phyloP scores from a whole-genome alignment of 2,329 filamentous ascomycete species.

The Elsinoe arachidis region DNA sequence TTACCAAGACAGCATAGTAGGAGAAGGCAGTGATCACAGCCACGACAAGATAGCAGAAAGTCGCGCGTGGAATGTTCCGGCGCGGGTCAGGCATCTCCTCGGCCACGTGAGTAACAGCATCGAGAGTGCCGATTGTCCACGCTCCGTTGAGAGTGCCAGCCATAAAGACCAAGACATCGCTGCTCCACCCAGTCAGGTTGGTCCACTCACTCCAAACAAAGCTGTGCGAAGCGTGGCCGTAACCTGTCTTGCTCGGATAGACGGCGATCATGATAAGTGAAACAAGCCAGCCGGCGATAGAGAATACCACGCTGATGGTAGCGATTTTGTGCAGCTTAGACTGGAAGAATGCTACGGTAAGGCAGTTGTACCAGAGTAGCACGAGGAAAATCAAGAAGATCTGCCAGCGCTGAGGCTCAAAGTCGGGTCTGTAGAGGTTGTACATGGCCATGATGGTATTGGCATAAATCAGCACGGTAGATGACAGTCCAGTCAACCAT shows the following conservation, averaged over 20 bases:
- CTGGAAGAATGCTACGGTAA: slow-evolving; percentile 45
- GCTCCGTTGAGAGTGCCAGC: slow-evolving; percentile 58
- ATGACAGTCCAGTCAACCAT: not conserved
- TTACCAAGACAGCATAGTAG: slow-evolving; percentile 26
- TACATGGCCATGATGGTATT: slow-evolving; percentile 25
- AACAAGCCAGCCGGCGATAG: slow-evolving; percentile 45
- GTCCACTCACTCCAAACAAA: slow-evolving; percentile 36
- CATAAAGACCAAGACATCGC: slow-evolving; percentile 51
- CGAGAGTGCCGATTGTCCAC: slow-evolving; percentile 55
- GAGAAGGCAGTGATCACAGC: slow-evolving; percentile 45
- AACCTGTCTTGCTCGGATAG: slow-evolving; percentile 41
- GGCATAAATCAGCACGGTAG: not conserved
- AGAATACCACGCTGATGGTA: slow-evolving; percentile 43
- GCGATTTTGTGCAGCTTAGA: slow-evolving; percentile 40
- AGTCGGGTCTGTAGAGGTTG: slow-evolving; percentile 39
- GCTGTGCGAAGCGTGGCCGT: slow-evolving; percentile 30
- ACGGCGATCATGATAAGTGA: slow-evolving; percentile 48
- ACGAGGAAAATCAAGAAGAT: slow-evolving; percentile 42
- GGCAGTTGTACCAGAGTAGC: slow-evolving; percentile 38
- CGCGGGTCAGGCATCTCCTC: slow-evolving; percentile 51
- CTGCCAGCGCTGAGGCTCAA: slow-evolving; percentile 39
- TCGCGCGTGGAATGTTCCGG: slow-evolving; percentile 46
- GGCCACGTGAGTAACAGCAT: slow-evolving; percentile 53
- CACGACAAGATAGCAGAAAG: slow-evolving; percentile 42
- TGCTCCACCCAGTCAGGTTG: slow-evolving; percentile 34